Evolutionary conservation across 768 basidiomycete species (phyloP).

Genomic region (Collybiopsis confluens): DNA sequence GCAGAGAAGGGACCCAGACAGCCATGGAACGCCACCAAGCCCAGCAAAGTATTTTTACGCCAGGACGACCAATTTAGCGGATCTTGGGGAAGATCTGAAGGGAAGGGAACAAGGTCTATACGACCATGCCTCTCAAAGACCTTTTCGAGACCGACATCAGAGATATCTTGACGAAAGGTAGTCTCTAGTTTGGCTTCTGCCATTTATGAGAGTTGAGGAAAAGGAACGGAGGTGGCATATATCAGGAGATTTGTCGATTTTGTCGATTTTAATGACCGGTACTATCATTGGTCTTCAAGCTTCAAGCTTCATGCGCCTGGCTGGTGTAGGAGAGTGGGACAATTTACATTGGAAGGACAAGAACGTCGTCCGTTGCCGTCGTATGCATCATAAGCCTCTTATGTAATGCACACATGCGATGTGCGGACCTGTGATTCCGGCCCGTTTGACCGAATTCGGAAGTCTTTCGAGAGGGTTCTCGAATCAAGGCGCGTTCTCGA

Average conservation of each 20-base stretch:
- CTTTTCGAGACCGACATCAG: background rate
- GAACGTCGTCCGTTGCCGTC: no score
- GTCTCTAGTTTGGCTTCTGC: background rate
- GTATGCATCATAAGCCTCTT: no score
- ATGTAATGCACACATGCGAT: no score
- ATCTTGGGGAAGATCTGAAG: slow-evolving; percentile 2
- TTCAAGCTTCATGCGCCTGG: no score
- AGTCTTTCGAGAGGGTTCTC: no score
- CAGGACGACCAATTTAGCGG: slow-evolving; percentile 2
- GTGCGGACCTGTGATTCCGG: no score
- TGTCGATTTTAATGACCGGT: background rate
- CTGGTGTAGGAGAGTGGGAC: no score
- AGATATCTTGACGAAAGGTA: background rate
- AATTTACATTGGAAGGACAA: no score
- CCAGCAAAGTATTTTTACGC: background rate
- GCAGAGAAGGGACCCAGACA: slow-evolving; percentile 5
- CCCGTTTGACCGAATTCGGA: no score
- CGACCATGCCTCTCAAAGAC: background rate
- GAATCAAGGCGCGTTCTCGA: no score
- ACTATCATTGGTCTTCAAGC: no score
- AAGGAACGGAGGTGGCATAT: background rate
- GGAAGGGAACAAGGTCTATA: background rate
- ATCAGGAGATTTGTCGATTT: background rate
- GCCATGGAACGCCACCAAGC: slow-evolving; percentile 1
- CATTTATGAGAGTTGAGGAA: background rate